Evolutionary conservation across 2,329 filamentous ascomycete genomes (phyloP), one percentile per base, ranked within the genome.

Genomic region (Didymella pomorum): DNA sequence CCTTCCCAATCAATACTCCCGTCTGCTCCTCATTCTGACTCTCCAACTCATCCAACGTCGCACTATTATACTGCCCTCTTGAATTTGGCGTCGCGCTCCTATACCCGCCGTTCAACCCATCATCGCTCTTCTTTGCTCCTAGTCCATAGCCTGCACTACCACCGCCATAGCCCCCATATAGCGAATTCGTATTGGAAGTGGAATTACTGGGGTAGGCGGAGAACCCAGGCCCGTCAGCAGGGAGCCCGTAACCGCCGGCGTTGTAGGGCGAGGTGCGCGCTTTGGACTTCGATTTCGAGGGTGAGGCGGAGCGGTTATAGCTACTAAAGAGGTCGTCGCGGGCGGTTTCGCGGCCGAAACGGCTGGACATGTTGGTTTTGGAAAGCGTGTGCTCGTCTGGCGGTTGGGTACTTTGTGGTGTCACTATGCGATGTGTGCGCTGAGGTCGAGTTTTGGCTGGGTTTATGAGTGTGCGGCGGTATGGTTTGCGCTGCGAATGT

Each of bases 11-110:
- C 72, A 97, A 93, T n/a, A 93, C 92, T 61, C 92, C 90, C 11
- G 97, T 89, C 70, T 97, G 89, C 58, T 87, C 84, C 68, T 97
- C 93, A 74, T 98, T 98, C 80, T 99, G 95, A 72, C 91, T 94
- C 81, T 99, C 95, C 60, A 99, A 84, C 79, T 96, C 93, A 75
- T 92, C 92, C 52, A 99, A 84, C 46, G 97, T 92, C 20, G 93
- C 91, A 71, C 96, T 55, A 8, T 28, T 33, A 77, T 98, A 98
- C 76, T 97, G 93, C 14, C 94, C 94, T 74, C 89, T 92, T 11
- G 73, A 74, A 69, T 82, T 81, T 58, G 80, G 80, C 52, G 80
- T 82, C 59, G 80, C 80, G 18, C 69, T 18, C n/a, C 58, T 23
- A 25, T 54, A 51, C 16, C 51, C 57, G 11, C 57, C 49, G 23